These are phyloP conservation scores for Crithidia bombi DNA, from an alignment of 208 protist species.

Conservation along the genomic window DNA sequence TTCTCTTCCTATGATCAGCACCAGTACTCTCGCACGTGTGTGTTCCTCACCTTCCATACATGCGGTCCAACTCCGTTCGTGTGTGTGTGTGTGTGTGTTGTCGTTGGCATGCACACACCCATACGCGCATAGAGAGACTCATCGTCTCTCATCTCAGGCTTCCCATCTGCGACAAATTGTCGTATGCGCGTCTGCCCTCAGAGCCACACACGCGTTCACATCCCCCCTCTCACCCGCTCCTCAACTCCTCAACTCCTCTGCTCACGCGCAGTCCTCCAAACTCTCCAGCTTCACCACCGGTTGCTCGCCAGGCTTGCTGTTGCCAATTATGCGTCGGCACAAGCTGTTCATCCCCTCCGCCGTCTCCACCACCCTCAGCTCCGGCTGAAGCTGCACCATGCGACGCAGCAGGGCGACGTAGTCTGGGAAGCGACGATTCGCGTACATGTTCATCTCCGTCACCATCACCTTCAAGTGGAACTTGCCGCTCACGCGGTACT, in stretches of 20 bases:
- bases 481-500: slow-evolving; percentile 44
- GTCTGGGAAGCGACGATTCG: slow-evolving; percentile 58
- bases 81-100: too few species aligned
- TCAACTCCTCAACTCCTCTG: not conserved
- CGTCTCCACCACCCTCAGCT: slow-evolving; percentile 50
- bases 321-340: slow-evolving; percentile 20
- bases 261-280: slow-evolving; percentile 17
- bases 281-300: not conserved
- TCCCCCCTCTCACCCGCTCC: too few species aligned
- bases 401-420: slow-evolving; percentile 40
- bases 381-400: slow-evolving; percentile 43
- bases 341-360: slow-evolving; percentile 66
- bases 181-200: too few species aligned
- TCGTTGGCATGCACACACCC: too few species aligned
- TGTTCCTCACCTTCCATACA: too few species aligned
- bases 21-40: too few species aligned
- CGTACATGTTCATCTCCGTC: slow-evolving; percentile 65
- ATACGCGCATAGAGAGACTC: too few species aligned
- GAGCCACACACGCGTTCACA: too few species aligned
- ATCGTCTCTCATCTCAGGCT: too few species aligned
- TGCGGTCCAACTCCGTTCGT: too few species aligned
- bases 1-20: too few species aligned
- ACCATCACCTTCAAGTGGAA: slow-evolving; percentile 69
- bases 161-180: too few species aligned
- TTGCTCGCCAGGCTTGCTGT: not conserved